A percentile compares a stretch with the other conserved stretches of the same genome.
Conservation (phyloP, 2,329 filamentous ascomycete species). For the Ophiostoma sp. region DNA sequence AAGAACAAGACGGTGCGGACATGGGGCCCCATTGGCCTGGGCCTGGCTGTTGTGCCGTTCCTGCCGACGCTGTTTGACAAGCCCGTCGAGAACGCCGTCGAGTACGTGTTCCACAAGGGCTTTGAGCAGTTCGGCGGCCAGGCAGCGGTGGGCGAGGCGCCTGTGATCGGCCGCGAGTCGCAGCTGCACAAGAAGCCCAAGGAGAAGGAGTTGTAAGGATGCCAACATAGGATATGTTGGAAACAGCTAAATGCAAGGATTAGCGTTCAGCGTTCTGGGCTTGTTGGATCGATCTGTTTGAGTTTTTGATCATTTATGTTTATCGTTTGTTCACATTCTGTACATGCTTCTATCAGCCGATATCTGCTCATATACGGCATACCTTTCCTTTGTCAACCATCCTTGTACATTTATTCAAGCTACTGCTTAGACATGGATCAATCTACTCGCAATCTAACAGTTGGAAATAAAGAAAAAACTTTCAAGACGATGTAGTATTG, state of each 20-base stretch:
- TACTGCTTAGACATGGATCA: no score
- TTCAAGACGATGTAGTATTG: background rate
- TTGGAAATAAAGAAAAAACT: background rate
- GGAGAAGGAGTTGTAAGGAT: constrained; percentile 37
- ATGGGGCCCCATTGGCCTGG: constrained; percentile 85
- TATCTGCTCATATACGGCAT: no score
- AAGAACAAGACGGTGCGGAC: constrained; percentile 73
- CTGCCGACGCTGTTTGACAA: constrained; percentile 82
- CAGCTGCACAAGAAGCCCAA: constrained; percentile 37
- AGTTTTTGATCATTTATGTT: no score
- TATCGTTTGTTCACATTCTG: no score
- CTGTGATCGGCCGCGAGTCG: constrained; percentile 49
- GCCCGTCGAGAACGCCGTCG: constrained; percentile 85
- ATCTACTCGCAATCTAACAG: no score
- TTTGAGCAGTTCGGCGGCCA: constrained; percentile 68
- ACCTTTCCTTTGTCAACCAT: no score
- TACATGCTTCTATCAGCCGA: no score
- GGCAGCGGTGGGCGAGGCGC: constrained; percentile 49
- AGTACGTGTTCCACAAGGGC: constrained; percentile 80
- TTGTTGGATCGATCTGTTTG: background rate
- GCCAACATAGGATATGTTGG: background rate
- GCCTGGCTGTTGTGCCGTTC: constrained; percentile 71
- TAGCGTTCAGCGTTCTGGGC: background rate
- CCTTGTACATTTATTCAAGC: no score
- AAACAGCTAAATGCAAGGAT: background rate